These are phyloP conservation scores for Acidomyces sp. DNA, from an alignment of 495 filamentous ascomycete species.

Conservation along the genomic window DNA sequence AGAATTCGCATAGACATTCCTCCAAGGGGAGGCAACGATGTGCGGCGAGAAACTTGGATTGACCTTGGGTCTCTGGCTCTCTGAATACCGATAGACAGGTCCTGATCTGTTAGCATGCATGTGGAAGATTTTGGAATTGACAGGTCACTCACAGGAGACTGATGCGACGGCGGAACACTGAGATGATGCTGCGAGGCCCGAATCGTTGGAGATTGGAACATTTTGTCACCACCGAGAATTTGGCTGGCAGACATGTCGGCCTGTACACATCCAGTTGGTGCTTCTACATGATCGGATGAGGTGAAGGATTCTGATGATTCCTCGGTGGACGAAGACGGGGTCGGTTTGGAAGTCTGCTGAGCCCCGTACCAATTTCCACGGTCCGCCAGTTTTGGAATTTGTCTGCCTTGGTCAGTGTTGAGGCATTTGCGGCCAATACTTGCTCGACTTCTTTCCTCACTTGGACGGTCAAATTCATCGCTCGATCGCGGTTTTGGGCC, in stretches of 20 bases:
- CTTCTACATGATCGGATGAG: slow-evolving; percentile 7
- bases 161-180: not conserved
- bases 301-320: slow-evolving; percentile 60
- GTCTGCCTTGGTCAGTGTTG: slow-evolving; percentile 30
- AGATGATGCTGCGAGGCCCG: slow-evolving; percentile 1
- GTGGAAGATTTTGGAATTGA: too few relatives aligned
- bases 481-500: too few relatives aligned
- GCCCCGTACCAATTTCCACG: slow-evolving; percentile 9
- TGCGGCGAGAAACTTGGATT: too few relatives aligned
- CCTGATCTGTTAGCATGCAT: too few relatives aligned
- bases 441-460: slow-evolving; percentile 23
- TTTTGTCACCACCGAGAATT: slow-evolving; percentile 72
- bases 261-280: not conserved
- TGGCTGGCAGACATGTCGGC: slow-evolving; percentile 59
- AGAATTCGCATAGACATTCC: not conserved
- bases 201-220: slow-evolving; percentile 57
- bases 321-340: slow-evolving; percentile 50
- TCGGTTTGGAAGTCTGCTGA: slow-evolving; percentile 23
- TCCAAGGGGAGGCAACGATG: too few relatives aligned
- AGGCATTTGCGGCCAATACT: too few relatives aligned
- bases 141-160: too few relatives aligned
- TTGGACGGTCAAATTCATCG: slow-evolving; percentile 25
- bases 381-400: slow-evolving; percentile 38
- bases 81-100: too few relatives aligned
- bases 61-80: too few relatives aligned